Conservation (phyloP, 257 asterid species). For the Sherardia arvensis region DNA sequence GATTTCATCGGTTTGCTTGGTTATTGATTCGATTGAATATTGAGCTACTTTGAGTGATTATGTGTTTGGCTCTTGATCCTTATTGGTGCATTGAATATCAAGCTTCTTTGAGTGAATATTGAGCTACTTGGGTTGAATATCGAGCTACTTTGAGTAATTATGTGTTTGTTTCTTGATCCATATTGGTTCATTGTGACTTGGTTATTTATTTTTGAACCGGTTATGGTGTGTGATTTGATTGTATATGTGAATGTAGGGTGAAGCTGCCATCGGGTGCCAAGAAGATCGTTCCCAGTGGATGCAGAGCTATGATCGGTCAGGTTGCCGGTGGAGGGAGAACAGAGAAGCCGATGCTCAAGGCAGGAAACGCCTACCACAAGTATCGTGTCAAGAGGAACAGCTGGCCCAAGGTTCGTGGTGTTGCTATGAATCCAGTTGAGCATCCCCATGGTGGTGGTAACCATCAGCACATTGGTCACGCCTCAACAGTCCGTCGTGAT, state of each 20-base stretch:
- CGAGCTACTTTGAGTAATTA: too few relatives aligned
- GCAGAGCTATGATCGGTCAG: conserved; percentile 83
- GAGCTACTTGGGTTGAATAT: too few relatives aligned
- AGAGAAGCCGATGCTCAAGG: conserved; percentile 69
- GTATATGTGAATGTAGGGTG: conserved; percentile 21
- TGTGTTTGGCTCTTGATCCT: too few relatives aligned
- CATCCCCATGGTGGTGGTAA: conserved; percentile 93
- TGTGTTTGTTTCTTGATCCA: too few relatives aligned
- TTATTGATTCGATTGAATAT: too few relatives aligned
- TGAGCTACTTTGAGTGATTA: too few relatives aligned
- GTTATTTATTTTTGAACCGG: too few relatives aligned
- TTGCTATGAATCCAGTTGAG: conserved; percentile 79
- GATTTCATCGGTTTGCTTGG: too few relatives aligned
- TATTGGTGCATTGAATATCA: too few relatives aligned
- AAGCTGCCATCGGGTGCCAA: conserved; percentile 81
- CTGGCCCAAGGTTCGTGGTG: conserved; percentile 91
- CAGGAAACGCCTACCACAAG: conserved; percentile 73
- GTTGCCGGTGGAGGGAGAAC: conserved; percentile 85
- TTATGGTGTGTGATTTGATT: not conserved
- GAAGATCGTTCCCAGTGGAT: conserved; percentile 69
- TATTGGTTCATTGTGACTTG: too few relatives aligned
- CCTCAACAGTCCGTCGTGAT: conserved; percentile 72
- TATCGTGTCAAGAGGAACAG: conserved; percentile 65
- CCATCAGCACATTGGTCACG: conserved; percentile 83
- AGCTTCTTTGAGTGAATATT: too few relatives aligned